Conservation (phyloP, 2,329 filamentous ascomycete species). For the Aspergillus glaucus region DNA sequence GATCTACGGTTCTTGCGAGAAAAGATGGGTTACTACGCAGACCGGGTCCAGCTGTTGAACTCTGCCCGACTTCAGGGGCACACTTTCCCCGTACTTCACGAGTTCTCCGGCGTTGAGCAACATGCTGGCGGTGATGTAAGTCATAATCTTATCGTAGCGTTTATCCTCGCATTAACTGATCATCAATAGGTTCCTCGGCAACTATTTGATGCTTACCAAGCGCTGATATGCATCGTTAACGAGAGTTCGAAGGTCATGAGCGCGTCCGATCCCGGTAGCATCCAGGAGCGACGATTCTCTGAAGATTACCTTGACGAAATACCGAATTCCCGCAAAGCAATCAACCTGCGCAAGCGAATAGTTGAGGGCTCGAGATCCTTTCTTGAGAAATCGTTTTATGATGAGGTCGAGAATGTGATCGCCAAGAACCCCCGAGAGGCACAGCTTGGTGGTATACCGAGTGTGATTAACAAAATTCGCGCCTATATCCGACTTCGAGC, state of each 20-base stretch:
- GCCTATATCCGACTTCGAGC: constrained; percentile 82
- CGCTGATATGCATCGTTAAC: constrained; percentile 69
- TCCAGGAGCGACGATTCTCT: constrained; percentile 70
- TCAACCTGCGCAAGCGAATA: constrained; percentile 70
- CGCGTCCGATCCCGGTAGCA: constrained; percentile 55
- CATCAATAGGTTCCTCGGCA: constrained; percentile 58
- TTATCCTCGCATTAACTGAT: constrained; percentile 1
- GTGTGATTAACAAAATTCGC: constrained; percentile 81
- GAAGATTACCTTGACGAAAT: constrained; percentile 70
- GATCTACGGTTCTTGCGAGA: constrained; percentile 74
- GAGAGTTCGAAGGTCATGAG: constrained; percentile 60
- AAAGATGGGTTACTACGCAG: constrained; percentile 75
- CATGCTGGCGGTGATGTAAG: constrained; percentile 60
- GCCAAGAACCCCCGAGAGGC: constrained; percentile 81
- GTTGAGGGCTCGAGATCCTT: constrained; percentile 71
- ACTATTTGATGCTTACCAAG: constrained; percentile 74
- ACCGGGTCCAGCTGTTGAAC: constrained; percentile 75
- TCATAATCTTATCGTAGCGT: constrained; percentile 5
- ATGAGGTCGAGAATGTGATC: constrained; percentile 69
- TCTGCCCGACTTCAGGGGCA: constrained; percentile 59
- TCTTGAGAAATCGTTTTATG: constrained; percentile 74
- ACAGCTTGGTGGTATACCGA: constrained; percentile 80
- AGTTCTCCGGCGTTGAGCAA: constrained; percentile 68
- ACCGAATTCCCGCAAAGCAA: constrained; percentile 56
- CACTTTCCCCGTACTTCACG: constrained; percentile 66